Conservation (phyloP, 169 alveolate genomes). For the Cryptosporidium viatorum region DNA sequence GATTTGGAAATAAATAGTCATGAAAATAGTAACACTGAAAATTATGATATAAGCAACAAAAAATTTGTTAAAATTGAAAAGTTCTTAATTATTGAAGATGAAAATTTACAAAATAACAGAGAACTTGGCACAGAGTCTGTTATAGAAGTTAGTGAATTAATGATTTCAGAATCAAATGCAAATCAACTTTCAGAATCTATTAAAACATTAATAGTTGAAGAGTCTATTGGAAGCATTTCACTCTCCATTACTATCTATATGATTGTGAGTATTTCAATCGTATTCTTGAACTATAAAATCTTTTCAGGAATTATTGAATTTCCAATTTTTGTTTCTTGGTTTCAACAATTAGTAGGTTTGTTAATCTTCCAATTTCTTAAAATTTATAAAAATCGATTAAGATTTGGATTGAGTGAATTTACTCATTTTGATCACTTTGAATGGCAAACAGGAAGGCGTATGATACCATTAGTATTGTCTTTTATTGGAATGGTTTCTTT, state of each 20-base stretch:
- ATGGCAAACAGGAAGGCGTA: neutral
- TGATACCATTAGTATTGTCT: constrained; percentile 59
- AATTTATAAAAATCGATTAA: neutral
- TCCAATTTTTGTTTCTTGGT: constrained; percentile 77
- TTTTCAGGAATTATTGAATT: constrained; percentile 11
- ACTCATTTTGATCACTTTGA: neutral
- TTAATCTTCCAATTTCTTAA: neutral
- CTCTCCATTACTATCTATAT: neutral
- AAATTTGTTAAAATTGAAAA: neutral
- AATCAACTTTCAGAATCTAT: neutral
- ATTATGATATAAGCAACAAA: neutral
- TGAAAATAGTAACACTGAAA: neutral
- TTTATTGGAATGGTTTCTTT: constrained; percentile 77
- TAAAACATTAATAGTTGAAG: neutral
- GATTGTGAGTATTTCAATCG: constrained; percentile 15
- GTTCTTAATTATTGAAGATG: neutral
- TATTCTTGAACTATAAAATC: neutral
- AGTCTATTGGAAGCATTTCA: neutral
- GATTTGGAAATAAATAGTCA: neutral
- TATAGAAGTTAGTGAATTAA: neutral
- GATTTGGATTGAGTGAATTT: constrained; percentile 19
- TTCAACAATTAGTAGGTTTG: constrained; percentile 75
- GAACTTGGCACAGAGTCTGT: neutral
- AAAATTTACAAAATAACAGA: neutral
- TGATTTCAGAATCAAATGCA: too few relatives aligned